Evolutionary conservation across 805 yeast genomes (phyloP), one percentile per base, ranked within the genome.

Genomic region (Saturnispora hagleri): DNA sequence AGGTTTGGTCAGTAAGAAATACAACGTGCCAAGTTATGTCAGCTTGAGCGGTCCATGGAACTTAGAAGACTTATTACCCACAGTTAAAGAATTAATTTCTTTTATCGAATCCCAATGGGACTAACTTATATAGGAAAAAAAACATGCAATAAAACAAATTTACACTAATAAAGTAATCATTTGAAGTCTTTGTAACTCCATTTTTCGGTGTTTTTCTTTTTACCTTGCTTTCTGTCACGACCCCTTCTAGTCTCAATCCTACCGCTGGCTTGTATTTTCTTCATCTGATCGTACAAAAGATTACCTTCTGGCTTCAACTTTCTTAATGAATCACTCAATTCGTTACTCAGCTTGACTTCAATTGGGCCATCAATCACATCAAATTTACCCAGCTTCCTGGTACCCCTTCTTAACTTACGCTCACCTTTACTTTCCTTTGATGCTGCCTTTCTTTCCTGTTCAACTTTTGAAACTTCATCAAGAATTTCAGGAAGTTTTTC

Each of bases 171-270:
- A 33, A 34, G 35, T 22, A 17, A 57, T 61, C 73, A 84, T 69
- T 84, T 83, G 63, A 86, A 87, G 69, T 91, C 95, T 72, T 91
- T 91, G 71, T 86, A 87, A 34, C 90, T 78, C 95, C 95, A 89
- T 70, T 90, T 91, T 68, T 91, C 97, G 31, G 95, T 86, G 55
- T 85, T 69, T 73, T 85, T 88, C 53, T 77, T 84, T 59, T 81
- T 75, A 62, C 83, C 84, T 65, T 79, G 83, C 64, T 84, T 79
- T 66, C 73, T 79, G 66, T 79, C 80, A 58, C 74, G 75, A 53
- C 79, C 81, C 36, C 82, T 77, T 69, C 97, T 80, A 5, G 96
- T 74, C 68, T 91, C 99, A 51, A 93, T 75, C 63, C 84, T 79
- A 59, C 99, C 99, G 31, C 83, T 74, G 55, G 87, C 80, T 71